Evolutionary conservation across 495 filamentous ascomycete genomes (phyloP).

Genomic region (Penicillium cinerascens): DNA sequence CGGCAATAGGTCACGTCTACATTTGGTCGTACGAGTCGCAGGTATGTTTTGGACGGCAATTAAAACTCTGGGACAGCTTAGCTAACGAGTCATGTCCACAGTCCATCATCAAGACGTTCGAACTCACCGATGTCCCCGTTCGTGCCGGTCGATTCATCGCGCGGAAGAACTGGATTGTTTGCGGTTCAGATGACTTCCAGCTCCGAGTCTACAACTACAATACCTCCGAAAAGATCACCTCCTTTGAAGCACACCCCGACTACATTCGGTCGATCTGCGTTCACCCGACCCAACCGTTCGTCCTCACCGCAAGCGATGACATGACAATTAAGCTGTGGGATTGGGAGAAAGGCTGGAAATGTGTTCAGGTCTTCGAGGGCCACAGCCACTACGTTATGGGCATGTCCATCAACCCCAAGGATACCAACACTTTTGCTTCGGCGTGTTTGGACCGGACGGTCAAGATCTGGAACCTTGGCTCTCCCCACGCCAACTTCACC

Average conservation of each 20-base stretch:
- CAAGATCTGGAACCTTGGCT: constrained; percentile 97
- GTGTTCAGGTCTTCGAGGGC: constrained; percentile 96
- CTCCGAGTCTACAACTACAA: constrained; percentile 98
- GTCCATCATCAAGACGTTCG: constrained; percentile 97
- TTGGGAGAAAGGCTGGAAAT: constrained; percentile 98
- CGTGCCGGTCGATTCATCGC: constrained; percentile 95
- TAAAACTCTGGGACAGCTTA: neutral
- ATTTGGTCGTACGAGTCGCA: constrained; percentile 99
- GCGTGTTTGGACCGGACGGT: constrained; percentile 95
- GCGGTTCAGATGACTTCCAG: constrained; percentile 98
- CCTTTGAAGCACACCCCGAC: constrained; percentile 97
- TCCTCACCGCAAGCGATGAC: constrained; percentile 95
- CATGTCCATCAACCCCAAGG: constrained; percentile 98
- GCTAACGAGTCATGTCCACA: constrained; percentile 23
- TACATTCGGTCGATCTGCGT: constrained; percentile 97
- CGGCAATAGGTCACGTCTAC: constrained; percentile 78
- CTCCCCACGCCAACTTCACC: constrained; percentile 85
- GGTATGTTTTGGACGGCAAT: constrained; percentile 32
- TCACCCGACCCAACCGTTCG: constrained; percentile 94
- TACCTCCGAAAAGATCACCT: constrained; percentile 97
- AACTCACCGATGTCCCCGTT: constrained; percentile 97
- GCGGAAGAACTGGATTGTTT: constrained; percentile 98
- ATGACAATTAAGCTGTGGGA: constrained; percentile 99
- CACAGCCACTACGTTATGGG: constrained; percentile 98
- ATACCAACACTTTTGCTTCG: constrained; percentile 96